phyloP scores from a whole-genome alignment of 2,329 filamentous ascomycete species.

The Paracoccidioides lutzii region DNA sequence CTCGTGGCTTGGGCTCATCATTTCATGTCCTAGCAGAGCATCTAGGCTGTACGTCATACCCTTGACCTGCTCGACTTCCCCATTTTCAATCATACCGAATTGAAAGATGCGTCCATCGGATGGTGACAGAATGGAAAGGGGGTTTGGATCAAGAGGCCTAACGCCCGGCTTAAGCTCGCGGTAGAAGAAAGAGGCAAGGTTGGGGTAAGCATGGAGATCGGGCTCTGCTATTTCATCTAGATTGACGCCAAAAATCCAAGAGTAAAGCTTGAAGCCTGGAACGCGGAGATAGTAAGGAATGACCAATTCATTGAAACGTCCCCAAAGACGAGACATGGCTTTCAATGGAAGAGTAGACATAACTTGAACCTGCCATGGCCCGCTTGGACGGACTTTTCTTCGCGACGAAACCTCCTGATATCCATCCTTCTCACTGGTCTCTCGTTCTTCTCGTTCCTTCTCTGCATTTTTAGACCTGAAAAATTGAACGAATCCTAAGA shows the following conservation, averaged over 20 bases:
- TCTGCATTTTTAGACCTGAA: conserved; percentile 54
- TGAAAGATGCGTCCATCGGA: conserved; percentile 85
- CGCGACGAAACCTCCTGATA: conserved; percentile 35
- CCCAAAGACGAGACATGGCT: conserved; percentile 79
- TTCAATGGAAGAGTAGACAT: conserved; percentile 91
- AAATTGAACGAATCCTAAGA: conserved; percentile 71
- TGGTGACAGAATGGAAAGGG: conserved; percentile 70
- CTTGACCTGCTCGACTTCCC: conserved; percentile 96
- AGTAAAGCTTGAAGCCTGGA: conserved; percentile 84
- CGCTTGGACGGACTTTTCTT: conserved; percentile 60
- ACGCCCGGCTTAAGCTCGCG: conserved; percentile 80
- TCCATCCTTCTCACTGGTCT: conserved; percentile 30
- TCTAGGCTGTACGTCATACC: conserved; percentile 97
- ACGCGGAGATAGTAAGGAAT: conserved; percentile 80
- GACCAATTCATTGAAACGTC: conserved; percentile 75
- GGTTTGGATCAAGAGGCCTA: conserved; percentile 70
- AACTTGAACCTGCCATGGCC: conserved; percentile 85
- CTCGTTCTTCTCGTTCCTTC: conserved; percentile 36
- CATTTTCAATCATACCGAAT: conserved; percentile 80
- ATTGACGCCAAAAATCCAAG: conserved; percentile 81
- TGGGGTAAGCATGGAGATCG: conserved; percentile 80
- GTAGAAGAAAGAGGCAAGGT: conserved; percentile 95
- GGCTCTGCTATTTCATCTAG: conserved; percentile 76
- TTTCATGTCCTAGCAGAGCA: conserved; percentile 62
- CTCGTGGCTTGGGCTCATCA: conserved; percentile 34